Base-by-base conservation (phyloP, 257 asterid genomes). In the Solanum dulcamara region DNA sequence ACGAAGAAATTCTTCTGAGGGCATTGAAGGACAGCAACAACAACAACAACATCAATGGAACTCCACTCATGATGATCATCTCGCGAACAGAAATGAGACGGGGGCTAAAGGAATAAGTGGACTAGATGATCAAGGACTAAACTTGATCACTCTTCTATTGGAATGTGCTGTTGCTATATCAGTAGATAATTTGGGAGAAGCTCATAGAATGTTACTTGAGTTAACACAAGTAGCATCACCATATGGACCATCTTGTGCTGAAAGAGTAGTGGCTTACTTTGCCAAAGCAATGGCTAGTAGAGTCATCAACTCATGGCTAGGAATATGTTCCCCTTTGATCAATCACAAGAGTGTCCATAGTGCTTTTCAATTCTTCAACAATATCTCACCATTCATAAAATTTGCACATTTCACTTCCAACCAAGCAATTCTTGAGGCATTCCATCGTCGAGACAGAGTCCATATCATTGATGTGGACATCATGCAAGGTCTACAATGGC, bases 401-500 rank as follows among this genome's bases (percentile, higher is more conserved):
- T 94, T 95, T 64, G 96, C 96, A 1, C 98, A 94, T 55, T 93
- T 94, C 84, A 94, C 96, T 2, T 92, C 96, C 7, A 95, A 95
- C 83, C 98, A 94, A 80, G 95, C 98, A 0, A 95, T 95, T 64
- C 86, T 95, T 10, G 98, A 95, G 71, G 94, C 98, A 1, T 87
- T 92, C 32, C 93, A 91, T 55, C 71, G 88, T 4, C 92, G 89
- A 5, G 83, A 88, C 0, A 64, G 92, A 80, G 92, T 95, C 8
- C 98, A 95, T 62, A 92, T 95, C 2, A 87, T 95, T 7, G 98
- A 95, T 15, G 89, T 94, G 0, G 98, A 93, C 28, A 91, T 94
- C 83, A 94, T 93, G 98, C 98, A 95, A 84, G 98, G 97, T 48
- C 68, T 93, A 83, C 98, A 94, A 83, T 95, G 98, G 98, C 97